phyloP scores from a whole-genome alignment of 345 rosid genomes.

The Ceriops zippeliana region DNA sequence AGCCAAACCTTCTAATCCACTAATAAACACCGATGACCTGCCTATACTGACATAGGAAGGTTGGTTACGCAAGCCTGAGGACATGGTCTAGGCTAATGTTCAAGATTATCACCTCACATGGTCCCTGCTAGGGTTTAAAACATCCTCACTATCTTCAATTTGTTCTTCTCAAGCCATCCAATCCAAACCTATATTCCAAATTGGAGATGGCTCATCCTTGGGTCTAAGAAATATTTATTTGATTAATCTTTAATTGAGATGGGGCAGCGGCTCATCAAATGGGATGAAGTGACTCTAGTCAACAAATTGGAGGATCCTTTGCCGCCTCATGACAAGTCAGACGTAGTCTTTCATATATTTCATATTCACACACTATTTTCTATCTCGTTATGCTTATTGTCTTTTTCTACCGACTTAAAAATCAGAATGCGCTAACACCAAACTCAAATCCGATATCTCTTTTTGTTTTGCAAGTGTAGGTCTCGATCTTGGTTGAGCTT shows the following conservation, averaged over 20 bases:
- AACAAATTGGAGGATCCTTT: too few species aligned
- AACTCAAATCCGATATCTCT: too few species aligned
- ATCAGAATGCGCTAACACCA: too few species aligned
- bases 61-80: slow-evolving; percentile 12
- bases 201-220: neutral
- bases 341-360: too few species aligned
- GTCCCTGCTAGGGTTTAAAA: slow-evolving; percentile 20
- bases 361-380: too few species aligned
- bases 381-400: too few species aligned
- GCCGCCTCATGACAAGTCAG: too few species aligned
- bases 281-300: too few species aligned
- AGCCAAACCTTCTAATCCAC: slow-evolving; percentile 11
- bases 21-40: slow-evolving; percentile 8
- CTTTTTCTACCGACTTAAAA: too few species aligned
- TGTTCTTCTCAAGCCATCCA: slow-evolving; percentile 10
- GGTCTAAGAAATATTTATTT: slow-evolving; percentile 1
- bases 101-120: slow-evolving; percentile 17
- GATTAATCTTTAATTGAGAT: slow-evolving; percentile 18
- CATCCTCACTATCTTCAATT: slow-evolving; percentile 14
- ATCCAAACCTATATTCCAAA: slow-evolving; percentile 8
- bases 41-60: neutral
- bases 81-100: slow-evolving; percentile 14
- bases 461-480: too few species aligned
- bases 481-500: too few species aligned
- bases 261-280: slow-evolving; percentile 11